A percentile compares a stretch with the other conserved stretches of the same genome.
Conservation (phyloP, 164 flowering plant genomes). For the Vitis riparia region DNA sequence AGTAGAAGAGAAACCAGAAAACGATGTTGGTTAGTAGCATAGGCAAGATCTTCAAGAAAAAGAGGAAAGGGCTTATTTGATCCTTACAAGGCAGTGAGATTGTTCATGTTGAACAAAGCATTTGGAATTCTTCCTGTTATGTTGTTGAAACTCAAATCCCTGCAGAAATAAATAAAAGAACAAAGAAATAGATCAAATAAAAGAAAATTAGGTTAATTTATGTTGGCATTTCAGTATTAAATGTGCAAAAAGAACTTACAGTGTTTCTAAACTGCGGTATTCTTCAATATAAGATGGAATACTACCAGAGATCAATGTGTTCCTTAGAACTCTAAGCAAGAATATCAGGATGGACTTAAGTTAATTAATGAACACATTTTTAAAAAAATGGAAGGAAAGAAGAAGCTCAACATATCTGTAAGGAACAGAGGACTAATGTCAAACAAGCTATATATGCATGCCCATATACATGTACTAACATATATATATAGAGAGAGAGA, state of each 20-base stretch:
- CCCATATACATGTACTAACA: too few relatives aligned
- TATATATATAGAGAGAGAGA: too few relatives aligned
- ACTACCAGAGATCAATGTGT: constrained; percentile 27
- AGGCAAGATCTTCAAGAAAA: not conserved
- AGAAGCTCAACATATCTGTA: not conserved
- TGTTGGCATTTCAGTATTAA: too few relatives aligned
- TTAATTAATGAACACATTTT: too few relatives aligned
- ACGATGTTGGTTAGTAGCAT: not conserved
- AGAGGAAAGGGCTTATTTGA: not conserved
- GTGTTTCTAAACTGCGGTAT: constrained; percentile 14
- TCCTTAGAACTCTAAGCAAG: constrained; percentile 27
- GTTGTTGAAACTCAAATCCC: constrained; percentile 33
- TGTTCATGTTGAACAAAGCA: constrained; percentile 19
- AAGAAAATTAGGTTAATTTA: too few relatives aligned
- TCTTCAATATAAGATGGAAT: constrained; percentile 37
- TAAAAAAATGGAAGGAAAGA: too few relatives aligned
- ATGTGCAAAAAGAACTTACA: constrained; percentile 27
- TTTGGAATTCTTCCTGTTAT: constrained; percentile 22
- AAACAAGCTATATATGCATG: not conserved
- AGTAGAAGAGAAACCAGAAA: not conserved
- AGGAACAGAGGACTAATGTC: constrained; percentile 4
- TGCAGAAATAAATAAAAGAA: not conserved
- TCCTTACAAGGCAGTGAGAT: constrained; percentile 12
- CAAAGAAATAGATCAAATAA: not conserved
- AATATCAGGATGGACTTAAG: not conserved